phyloP scores from a whole-genome alignment of 768 basidiomycete genomes.

The Floccularia luteovirens region DNA sequence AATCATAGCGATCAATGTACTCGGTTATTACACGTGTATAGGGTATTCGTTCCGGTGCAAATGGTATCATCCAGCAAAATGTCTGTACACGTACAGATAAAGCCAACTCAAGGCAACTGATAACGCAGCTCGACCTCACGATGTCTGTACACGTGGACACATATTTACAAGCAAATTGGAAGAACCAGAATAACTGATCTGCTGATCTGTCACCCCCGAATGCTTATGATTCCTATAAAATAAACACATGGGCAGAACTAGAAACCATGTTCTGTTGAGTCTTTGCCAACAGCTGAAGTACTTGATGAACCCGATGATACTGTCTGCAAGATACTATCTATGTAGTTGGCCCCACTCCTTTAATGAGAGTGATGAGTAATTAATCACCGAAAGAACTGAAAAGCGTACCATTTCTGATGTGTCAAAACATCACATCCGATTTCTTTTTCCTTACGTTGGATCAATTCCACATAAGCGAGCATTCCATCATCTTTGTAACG shows the following conservation, averaged over 20 bases:
- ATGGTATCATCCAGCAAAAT: too few species aligned
- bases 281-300: slow-evolving; percentile 75
- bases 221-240: too few species aligned
- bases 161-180: too few species aligned
- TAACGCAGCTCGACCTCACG: too few species aligned
- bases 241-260: slow-evolving; percentile 23
- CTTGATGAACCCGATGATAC: slow-evolving; percentile 86
- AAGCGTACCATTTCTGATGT: slow-evolving; percentile 83
- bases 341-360: slow-evolving; percentile 89
- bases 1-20: too few species aligned
- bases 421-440: slow-evolving; percentile 86
- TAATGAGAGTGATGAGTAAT: slow-evolving; percentile 2
- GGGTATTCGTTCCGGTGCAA: too few species aligned
- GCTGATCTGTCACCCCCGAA: too few species aligned
- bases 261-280: slow-evolving; percentile 87
- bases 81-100: too few species aligned
- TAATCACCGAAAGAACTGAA: background rate
- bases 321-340: slow-evolving; percentile 77
- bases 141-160: too few species aligned
- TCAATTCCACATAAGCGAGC: slow-evolving; percentile 85
- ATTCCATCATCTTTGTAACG: slow-evolving; percentile 84
- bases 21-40: too few species aligned
- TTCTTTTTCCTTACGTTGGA: slow-evolving; percentile 84
- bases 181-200: too few species aligned
- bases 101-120: too few species aligned